Evolutionary conservation across 805 yeast genomes (phyloP).

Genomic region (Ogataea paraovalis): DNA sequence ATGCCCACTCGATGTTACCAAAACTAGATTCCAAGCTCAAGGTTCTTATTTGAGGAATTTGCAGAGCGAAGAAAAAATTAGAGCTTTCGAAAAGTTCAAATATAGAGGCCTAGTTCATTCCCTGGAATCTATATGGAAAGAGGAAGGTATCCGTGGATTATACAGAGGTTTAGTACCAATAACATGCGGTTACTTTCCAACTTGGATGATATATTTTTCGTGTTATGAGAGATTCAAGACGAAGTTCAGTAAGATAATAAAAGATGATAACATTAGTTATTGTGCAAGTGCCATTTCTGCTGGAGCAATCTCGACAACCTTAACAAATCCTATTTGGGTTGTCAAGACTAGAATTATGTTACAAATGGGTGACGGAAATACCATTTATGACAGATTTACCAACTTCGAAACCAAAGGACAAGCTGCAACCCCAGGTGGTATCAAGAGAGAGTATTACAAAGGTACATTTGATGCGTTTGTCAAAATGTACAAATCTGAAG

Average conservation of each 20-base stretch:
- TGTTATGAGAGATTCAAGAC: constrained; percentile 78
- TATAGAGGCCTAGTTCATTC: constrained; percentile 65
- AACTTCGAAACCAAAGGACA: constrained; percentile 12
- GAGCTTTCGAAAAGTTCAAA: constrained; percentile 26
- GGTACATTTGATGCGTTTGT: constrained; percentile 83
- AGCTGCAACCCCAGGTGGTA: constrained; percentile 18
- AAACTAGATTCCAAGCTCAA: constrained; percentile 91
- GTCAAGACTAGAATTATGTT: constrained; percentile 93
- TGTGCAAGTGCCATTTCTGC: constrained; percentile 74
- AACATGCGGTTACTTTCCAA: constrained; percentile 88
- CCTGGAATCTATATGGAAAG: constrained; percentile 56
- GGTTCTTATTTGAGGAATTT: constrained; percentile 43
- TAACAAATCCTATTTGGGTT: constrained; percentile 97
- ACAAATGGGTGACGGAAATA: constrained; percentile 52
- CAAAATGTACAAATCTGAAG: constrained; percentile 77
- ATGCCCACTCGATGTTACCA: constrained; percentile 94
- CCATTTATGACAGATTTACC: constrained; percentile 34
- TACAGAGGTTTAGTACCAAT: constrained; percentile 93
- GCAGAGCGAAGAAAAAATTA: constrained; percentile 8
- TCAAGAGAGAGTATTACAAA: constrained; percentile 43
- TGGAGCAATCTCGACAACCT: constrained; percentile 78
- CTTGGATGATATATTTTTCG: constrained; percentile 95
- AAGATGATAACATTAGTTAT: constrained; percentile 35
- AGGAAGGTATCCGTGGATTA: constrained; percentile 80
- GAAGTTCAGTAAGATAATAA: constrained; percentile 22